A percentile compares a stretch with the other conserved stretches of the same genome.
Conservation (phyloP, 768 basidiomycete genomes). For the Suillus alpinus region DNA sequence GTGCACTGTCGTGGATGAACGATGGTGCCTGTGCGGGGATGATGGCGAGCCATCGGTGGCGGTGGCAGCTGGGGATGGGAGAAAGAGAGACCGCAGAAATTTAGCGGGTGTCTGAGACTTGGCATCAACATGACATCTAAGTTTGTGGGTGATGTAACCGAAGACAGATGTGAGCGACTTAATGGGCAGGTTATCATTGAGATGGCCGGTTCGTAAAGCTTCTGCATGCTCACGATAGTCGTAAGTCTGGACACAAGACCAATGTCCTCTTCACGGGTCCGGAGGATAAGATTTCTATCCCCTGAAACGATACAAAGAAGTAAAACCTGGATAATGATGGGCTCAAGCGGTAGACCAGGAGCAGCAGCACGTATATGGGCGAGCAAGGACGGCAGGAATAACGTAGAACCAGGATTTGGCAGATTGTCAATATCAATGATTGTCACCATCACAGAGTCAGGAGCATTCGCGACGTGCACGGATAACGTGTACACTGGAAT, state of each 20-base stretch:
- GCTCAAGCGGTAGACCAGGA: conserved; percentile 55
- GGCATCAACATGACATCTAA: conserved; percentile 41
- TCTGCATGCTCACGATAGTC: conserved; percentile 42
- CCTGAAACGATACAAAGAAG: conserved; percentile 64
- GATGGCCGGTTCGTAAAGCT: not conserved
- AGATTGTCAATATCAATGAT: conserved; percentile 27
- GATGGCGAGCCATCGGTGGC: conserved; percentile 15
- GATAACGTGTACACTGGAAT: not conserved
- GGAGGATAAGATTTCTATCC: conserved; percentile 61
- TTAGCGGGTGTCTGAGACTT: conserved; percentile 18
- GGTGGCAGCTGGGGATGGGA: conserved; percentile 21
- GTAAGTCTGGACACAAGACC: conserved; percentile 55
- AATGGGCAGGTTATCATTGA: conserved; percentile 6
- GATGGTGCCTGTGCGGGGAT: conserved; percentile 14
- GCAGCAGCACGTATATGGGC: conserved; percentile 41
- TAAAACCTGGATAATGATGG: conserved; percentile 61
- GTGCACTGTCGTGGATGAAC: conserved; percentile 21
- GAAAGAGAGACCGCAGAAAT: conserved; percentile 39
- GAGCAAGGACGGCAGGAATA: conserved; percentile 51
- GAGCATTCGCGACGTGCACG: not conserved
- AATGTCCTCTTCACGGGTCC: conserved; percentile 65
- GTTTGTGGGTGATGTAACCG: conserved; percentile 54
- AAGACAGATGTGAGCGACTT: conserved; percentile 63
- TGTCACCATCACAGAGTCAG: conserved; percentile 10
- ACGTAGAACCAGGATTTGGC: conserved; percentile 39